Base-by-base conservation (phyloP, 495 filamentous ascomycete genomes). In the Terfezia claveryi region DNA sequence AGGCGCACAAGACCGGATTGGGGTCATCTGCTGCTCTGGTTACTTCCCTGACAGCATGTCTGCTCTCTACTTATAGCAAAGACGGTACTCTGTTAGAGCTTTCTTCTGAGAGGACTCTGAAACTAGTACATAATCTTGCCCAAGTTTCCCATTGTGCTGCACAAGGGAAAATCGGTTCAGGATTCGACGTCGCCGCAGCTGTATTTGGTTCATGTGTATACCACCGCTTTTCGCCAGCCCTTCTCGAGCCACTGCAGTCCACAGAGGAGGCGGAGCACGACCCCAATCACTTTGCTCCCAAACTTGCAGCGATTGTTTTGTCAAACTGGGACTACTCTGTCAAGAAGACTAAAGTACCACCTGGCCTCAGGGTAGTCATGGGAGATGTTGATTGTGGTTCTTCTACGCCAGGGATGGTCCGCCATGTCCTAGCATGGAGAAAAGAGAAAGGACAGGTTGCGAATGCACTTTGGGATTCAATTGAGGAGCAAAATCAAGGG, bases 351-450 rank as follows among this genome's bases (percentile, higher is more conserved):
- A 58, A 52, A 4, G 72, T 88, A 8, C 83, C 83, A 0, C 72
- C 71, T 0, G 79, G 79, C 0, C 70, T 85, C 57, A 73, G 79
- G 51, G 69, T 98, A 57, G 79, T 93, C 8, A 86, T 98, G 78
- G 93, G 87, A 57, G 91, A 98, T 64, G 91, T 98, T 14, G 83
- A 92, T 66, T 94, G 91, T 62, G 91, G 91, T 49, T 85, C 80
- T n/a, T 73, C 89, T 65, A 94, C 89, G 11, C 87, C 89, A 0
- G 79, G 86, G 7, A 94, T 98, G 89, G 91, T 94, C 23, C 92
- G 85, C 72, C 76, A 82, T 64, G 83, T 98, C 14, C 72, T 95
- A 4, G 74, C 74, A 49, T 98, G 91, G 91, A 74, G 82, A 57
- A 79, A 79, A 44, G 67, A 74, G 44, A 79, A 88, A 37, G 70